A percentile compares a stretch with the other conserved stretches of the same genome.
Evolutionary conservation across 305 asterid species (phyloP).

Genomic region (Fraxinus paxiana): DNA sequence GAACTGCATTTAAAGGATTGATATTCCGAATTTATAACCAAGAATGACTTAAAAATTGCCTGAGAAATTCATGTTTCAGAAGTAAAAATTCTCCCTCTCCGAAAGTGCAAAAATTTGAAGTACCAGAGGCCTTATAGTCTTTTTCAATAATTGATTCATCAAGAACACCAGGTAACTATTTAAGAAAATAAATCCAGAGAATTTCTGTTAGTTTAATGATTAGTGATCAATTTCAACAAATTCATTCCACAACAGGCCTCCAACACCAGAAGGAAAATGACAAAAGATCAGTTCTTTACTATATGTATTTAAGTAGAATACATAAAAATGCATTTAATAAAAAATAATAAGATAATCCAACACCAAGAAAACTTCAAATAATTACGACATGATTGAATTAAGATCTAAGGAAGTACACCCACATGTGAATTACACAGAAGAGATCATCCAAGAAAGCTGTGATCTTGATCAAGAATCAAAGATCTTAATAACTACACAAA

Average conservation of each 20-base stretch:
- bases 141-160: neutral
- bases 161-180: neutral
- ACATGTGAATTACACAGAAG: too few relatives aligned
- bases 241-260: neutral
- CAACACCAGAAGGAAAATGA: neutral
- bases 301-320: neutral
- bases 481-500: too few relatives aligned
- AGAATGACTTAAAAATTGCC: neutral
- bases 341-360: neutral
- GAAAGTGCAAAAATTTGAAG: neutral
- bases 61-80: neutral
- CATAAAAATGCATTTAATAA: neutral
- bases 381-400: neutral
- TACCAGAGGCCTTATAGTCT: neutral
- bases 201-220: neutral
- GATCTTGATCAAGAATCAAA: slow-evolving; percentile 21
- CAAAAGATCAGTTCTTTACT: neutral
- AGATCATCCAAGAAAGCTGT: slow-evolving; percentile 29
- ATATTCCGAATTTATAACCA: neutral
- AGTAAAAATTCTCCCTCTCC: slow-evolving; percentile 1
- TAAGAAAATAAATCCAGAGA: neutral
- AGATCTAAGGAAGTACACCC: too few relatives aligned
- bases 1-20: neutral
- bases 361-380: neutral
- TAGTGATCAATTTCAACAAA: neutral